phyloP scores from a whole-genome alignment of 2,329 filamentous ascomycete genomes.

The Colletotrichum destructivum region DNA sequence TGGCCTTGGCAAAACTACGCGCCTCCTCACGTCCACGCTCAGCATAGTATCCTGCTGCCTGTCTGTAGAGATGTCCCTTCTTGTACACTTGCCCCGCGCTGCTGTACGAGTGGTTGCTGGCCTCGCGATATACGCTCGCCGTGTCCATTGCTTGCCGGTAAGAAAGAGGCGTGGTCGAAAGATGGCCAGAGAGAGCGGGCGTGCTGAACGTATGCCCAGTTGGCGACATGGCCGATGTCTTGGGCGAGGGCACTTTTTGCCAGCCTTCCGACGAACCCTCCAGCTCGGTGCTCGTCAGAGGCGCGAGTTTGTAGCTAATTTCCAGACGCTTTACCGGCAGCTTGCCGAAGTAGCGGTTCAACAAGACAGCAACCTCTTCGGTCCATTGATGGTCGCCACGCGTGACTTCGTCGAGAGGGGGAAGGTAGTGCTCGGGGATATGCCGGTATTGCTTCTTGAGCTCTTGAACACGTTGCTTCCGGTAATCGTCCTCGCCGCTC shows the following conservation, averaged over 20 bases:
- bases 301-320: constrained; percentile 57
- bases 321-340: constrained; percentile 55
- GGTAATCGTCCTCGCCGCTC: constrained; percentile 48
- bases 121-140: constrained; percentile 48
- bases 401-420: constrained; percentile 59
- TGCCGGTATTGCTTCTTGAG: constrained; percentile 57
- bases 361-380: constrained; percentile 58
- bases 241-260: constrained; percentile 29
- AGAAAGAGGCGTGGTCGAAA: constrained; percentile 10
- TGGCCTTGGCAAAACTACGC: constrained; percentile 69
- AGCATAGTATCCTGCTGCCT: constrained; percentile 83
- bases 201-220: constrained; percentile 28
- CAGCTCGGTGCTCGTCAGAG: constrained; percentile 52
- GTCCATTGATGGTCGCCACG: constrained; percentile 47
- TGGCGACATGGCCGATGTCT: constrained; percentile 20
- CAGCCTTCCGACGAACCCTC: constrained; percentile 43
- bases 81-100: constrained; percentile 60
- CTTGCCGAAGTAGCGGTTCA: constrained; percentile 61
- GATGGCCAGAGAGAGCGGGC: constrained; percentile 7
- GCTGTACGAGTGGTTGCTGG: constrained; percentile 50
- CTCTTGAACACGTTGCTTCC: constrained; percentile 50
- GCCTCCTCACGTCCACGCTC: constrained; percentile 78
- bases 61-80: constrained; percentile 77
- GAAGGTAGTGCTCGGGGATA: constrained; percentile 60
- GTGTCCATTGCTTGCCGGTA: constrained; percentile 43